Evolutionary conservation across 345 rosid genomes (phyloP).

Genomic region (Hibiscus tridactylites): DNA sequence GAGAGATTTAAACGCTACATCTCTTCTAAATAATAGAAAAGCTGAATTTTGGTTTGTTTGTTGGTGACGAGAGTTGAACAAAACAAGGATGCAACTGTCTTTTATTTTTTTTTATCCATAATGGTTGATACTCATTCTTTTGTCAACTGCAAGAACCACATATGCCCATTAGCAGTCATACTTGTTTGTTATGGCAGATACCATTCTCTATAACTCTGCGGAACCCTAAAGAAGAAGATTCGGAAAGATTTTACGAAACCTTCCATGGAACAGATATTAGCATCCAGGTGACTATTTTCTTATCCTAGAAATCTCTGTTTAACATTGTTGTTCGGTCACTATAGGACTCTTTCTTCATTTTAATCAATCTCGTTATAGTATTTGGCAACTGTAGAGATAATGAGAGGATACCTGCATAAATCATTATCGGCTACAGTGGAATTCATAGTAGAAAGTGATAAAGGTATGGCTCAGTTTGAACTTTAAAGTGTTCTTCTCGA

Average conservation of each 20-base stretch:
- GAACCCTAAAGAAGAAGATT: constrained; percentile 42
- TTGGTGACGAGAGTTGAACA: background rate
- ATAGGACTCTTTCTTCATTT: constrained; percentile 17
- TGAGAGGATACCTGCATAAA: constrained; percentile 72
- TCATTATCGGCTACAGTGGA: constrained; percentile 60
- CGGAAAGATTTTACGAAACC: constrained; percentile 68
- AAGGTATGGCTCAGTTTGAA: constrained; percentile 30
- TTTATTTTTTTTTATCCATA: background rate
- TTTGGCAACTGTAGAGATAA: constrained; percentile 66
- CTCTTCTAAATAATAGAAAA: background rate
- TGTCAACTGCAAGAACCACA: background rate
- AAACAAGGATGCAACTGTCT: background rate
- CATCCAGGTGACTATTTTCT: constrained; percentile 59
- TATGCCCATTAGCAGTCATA: background rate
- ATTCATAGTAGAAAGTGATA: constrained; percentile 68
- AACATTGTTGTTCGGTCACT: background rate
- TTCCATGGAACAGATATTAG: constrained; percentile 77
- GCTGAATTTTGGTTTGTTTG: background rate
- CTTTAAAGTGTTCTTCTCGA: background rate
- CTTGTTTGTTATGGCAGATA: constrained; percentile 33
- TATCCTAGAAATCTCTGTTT: background rate
- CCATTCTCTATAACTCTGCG: constrained; percentile 57
- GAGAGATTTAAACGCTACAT: background rate
- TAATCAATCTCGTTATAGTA: constrained; percentile 48
- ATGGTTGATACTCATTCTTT: background rate